Percentiles rank a stretch among this genome's conserved stretches.
phyloP scores from a whole-genome alignment of 2,329 filamentous ascomycete genomes.

The Periconia sp. region DNA sequence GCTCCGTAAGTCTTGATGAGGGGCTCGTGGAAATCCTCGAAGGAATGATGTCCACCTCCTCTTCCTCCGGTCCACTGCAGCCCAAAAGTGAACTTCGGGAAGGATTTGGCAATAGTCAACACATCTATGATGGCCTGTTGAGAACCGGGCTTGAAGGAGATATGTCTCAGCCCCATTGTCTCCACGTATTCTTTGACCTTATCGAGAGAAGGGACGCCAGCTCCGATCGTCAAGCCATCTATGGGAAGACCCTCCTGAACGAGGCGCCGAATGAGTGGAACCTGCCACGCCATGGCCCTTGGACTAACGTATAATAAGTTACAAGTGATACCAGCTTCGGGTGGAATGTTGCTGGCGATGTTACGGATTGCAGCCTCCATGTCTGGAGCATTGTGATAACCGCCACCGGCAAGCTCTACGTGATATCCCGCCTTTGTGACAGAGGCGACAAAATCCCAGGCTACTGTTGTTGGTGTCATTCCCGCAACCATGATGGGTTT shows the following conservation, averaged over 20 bases:
- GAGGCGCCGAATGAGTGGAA: constrained; percentile 53
- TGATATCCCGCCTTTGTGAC: constrained; percentile 56
- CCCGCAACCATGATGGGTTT: constrained; percentile 53
- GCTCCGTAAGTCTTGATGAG: constrained; percentile 50
- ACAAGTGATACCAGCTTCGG: constrained; percentile 54
- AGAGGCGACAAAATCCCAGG: constrained; percentile 55
- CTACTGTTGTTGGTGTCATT: constrained; percentile 52
- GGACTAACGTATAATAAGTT: constrained; percentile 59
- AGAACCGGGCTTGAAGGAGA: constrained; percentile 54
- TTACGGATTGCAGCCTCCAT: constrained; percentile 51
- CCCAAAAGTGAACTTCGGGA: constrained; percentile 49
- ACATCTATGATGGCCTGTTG: constrained; percentile 49
- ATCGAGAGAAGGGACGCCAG: constrained; percentile 51
- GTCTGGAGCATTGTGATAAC: constrained; percentile 50
- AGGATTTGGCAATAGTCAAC: constrained; percentile 50
- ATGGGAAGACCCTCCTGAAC: constrained; percentile 50
- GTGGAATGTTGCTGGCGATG: constrained; percentile 48
- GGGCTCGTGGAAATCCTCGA: constrained; percentile 54
- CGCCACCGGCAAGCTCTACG: constrained; percentile 53
- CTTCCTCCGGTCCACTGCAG: constrained; percentile 55
- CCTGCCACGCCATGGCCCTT: constrained; percentile 56
- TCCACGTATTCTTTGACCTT: constrained; percentile 52
- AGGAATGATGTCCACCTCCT: constrained; percentile 54
- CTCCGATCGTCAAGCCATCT: constrained; percentile 52
- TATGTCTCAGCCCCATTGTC: constrained; percentile 60